Evolutionary conservation across 192 early-diverging fungal genomes (phyloP), one percentile per base, ranked within the genome.

Genomic region (Cladochytrium replicatum): DNA sequence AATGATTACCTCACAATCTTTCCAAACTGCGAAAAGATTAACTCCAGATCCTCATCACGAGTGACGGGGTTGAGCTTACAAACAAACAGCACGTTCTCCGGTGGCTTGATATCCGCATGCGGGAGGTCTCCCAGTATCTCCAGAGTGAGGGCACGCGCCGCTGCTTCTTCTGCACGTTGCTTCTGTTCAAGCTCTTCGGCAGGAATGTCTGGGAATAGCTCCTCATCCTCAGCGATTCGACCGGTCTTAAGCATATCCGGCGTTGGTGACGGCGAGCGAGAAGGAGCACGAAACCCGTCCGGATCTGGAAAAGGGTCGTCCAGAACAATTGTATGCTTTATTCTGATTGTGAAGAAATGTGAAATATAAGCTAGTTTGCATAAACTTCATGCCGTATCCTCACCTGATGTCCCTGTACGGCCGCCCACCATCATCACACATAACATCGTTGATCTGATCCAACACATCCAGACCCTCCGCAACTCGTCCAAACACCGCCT

Each of bases 61-160:
- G 93, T 98, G 0, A 86, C 73, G 0, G 89, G 84, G 56, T 98
- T 93, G 34, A 96, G 72, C 50, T 91, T 88, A 44, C 93, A 96
- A 1, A 98, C 90, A 72, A 98, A 98, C 1, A 98, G 51, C 1
- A 98, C 82, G 61, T 94, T 94, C 50, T 98, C 95, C 4, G 93
- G 91, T 3, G 95, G 95, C 52, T 89, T 89, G 30, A 98, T 83
- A 46, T 98, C 94, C 17, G 94, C 94, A 67, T 86, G 92, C 5
- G 94, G 94, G 8, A 98, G 61, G 57, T 98, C 94, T 2, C 94
- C 94, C 4, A 98, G 80, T 89, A 98, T 93, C 63, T 98, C 94
- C 28, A 98, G 69, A 1, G 92, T 94, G n/a, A 98, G 61, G 4
- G 92, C 89, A 4, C 86, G 77, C 0, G 94, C 88, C 17, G 74